Percentiles rank a stretch among this genome's conserved stretches.
Conservation (phyloP, 306 rosid genomes). For the Glycine tomentella region DNA sequence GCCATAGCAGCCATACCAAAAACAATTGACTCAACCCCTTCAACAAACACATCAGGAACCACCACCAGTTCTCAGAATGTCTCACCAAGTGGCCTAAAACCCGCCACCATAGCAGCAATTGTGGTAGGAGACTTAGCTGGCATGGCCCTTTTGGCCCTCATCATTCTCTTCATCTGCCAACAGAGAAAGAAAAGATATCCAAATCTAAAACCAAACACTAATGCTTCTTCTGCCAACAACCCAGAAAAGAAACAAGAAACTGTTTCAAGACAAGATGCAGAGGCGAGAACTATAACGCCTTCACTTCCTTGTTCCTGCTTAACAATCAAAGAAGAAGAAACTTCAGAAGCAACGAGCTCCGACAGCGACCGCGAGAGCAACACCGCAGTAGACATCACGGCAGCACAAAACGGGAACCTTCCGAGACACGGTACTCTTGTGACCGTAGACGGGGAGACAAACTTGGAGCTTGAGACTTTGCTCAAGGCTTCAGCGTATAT, state of each 20-base stretch:
- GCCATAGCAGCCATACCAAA: slow-evolving; percentile 95
- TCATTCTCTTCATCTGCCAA: slow-evolving; percentile 71
- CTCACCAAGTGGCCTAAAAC: slow-evolving; percentile 62
- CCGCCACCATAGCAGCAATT: slow-evolving; percentile 77
- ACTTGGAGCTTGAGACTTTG: slow-evolving; percentile 75
- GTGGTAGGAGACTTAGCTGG: slow-evolving; percentile 82
- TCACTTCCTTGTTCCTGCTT: slow-evolving; percentile 66
- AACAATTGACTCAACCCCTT: slow-evolving; percentile 61
- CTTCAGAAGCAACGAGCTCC: slow-evolving; percentile 78
- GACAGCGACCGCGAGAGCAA: slow-evolving; percentile 68
- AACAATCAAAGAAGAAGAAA: slow-evolving; percentile 64
- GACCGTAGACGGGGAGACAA: slow-evolving; percentile 69
- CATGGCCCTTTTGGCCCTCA: slow-evolving; percentile 54
- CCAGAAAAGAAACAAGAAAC: slow-evolving; percentile 42
- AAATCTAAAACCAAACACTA: slow-evolving; percentile 9
- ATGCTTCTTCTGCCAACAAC: background rate
- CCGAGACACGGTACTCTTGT: slow-evolving; percentile 62
- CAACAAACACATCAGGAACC: slow-evolving; percentile 46
- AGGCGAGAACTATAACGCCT: slow-evolving; percentile 23
- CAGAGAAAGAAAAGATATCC: slow-evolving; percentile 53
- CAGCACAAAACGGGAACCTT: slow-evolving; percentile 19
- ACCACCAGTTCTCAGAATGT: slow-evolving; percentile 42
- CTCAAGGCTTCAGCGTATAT: slow-evolving; percentile 85
- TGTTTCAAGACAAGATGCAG: slow-evolving; percentile 36
- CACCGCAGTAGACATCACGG: background rate